These are phyloP conservation scores for Podaxis sp. DNA, from an alignment of 768 basidiomycete genomes.

Conservation along the genomic window DNA sequence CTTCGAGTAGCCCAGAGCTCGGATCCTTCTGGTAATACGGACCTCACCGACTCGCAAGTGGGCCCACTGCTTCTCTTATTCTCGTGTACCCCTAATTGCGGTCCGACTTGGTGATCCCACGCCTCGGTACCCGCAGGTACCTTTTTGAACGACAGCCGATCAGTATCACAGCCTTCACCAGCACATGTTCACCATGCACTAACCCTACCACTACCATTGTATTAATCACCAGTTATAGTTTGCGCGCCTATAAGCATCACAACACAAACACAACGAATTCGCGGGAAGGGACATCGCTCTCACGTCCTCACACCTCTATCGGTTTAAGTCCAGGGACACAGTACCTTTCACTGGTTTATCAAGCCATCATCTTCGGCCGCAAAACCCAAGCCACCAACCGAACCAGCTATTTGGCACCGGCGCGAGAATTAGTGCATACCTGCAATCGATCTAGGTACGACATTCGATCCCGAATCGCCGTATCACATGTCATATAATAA, in stretches of 20 bases:
- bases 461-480: not conserved
- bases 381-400: not conserved
- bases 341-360: not conserved
- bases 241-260: not conserved
- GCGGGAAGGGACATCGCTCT: not conserved
- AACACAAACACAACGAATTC: not conserved
- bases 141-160: too few relatives aligned
- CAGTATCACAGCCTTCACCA: too few relatives aligned
- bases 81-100: not conserved
- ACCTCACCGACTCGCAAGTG: too few relatives aligned
- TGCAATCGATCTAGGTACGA: slow-evolving; percentile 1
- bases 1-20: too few relatives aligned
- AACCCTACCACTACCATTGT: not conserved
- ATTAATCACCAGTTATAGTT: not conserved
- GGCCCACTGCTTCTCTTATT: too few relatives aligned
- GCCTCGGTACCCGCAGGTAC: not conserved
- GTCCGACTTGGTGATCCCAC: not conserved
- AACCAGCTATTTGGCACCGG: not conserved
- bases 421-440: not conserved
- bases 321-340: not conserved
- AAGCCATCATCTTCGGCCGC: not conserved
- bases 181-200: too few relatives aligned
- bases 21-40: too few relatives aligned
- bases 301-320: not conserved
- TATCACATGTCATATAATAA: not conserved